Evolutionary conservation across 495 filamentous ascomycete genomes (phyloP), one percentile per base, ranked within the genome.

Genomic region (Penicillium pancosmium): DNA sequence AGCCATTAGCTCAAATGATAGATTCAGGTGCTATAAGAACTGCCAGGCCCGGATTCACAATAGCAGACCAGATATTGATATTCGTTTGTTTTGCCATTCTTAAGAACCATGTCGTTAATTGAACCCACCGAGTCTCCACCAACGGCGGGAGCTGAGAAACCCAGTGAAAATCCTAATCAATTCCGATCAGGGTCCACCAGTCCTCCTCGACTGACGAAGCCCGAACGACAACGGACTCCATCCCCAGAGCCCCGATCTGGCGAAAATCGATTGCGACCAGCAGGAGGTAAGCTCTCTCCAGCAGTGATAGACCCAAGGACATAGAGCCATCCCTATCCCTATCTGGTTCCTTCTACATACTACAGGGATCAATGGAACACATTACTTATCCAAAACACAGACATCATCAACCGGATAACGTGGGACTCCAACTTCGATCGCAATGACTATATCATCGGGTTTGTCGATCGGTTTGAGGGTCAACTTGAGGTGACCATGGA

Each of bases 381-480:
- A 7, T 1, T 19, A 16, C 41, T 44, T 16, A 44, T 9, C 41
- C 16, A 19, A 19, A 18, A 21, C 5, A 10, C 50, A 60, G 89
- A 94, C 61, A 79, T 92, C 12, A 82, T 93, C 53, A 89, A 85
- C 56, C 84, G 90, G 11, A 76, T 94, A 13, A 84, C 82, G 3
- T 91, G 90, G 87, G 91, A 93, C 56, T 71, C 81, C 10, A 70
- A 61, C 7, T 76, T 88, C n/a, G 78, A 87, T 43, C 78, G 75
- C 31, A 62, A 67, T n/a, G 81, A 92, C 51, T 92, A 84, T 66
- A 62, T 91, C 7, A 81, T 93, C 44, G 91, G 87, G 0, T 93
- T 93, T 60, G 80, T 88, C 54, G 91, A 94, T 64, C 80, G 91
- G 12, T 92, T 91, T 55, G 60, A 82, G 9, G 90, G 89, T 0